Evolutionary conservation across 2,329 filamentous ascomycete species (phyloP).

Genomic region (Fusarium tupiense): DNA sequence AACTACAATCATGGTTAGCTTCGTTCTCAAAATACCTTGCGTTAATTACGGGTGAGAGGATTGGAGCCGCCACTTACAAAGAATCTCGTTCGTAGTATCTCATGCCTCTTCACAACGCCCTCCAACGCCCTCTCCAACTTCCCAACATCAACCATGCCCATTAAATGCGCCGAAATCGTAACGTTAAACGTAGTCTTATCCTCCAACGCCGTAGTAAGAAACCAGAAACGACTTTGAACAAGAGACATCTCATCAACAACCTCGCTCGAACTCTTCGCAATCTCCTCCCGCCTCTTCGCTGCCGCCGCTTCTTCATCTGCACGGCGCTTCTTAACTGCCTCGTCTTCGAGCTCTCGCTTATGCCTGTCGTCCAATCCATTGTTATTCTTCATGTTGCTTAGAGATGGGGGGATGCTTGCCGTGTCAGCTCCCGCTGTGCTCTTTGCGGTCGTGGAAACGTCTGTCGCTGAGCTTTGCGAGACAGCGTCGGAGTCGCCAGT

Average conservation of each 20-base stretch:
- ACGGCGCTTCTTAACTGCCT: background rate
- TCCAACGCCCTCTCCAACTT: background rate
- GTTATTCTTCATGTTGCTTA: background rate
- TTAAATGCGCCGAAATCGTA: constrained; percentile 1
- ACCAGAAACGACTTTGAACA: constrained; percentile 2
- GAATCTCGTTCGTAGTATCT: constrained; percentile 1
- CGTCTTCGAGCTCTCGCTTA: background rate
- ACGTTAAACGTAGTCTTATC: constrained; percentile 3
- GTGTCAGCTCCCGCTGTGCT: background rate
- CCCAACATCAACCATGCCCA: background rate
- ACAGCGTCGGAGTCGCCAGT: background rate
- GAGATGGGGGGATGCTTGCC: constrained; percentile 4
- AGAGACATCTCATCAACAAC: constrained; percentile 3
- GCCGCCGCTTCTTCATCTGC: background rate
- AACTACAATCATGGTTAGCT: background rate
- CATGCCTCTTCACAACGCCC: background rate
- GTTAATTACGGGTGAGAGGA: fast-evolving
- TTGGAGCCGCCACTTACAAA: background rate
- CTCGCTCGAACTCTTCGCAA: background rate
- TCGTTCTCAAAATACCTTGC: fast-evolving
- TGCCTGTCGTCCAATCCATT: background rate
- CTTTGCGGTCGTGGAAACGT: background rate
- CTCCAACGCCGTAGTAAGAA: constrained; percentile 3
- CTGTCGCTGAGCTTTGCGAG: constrained; percentile 3
- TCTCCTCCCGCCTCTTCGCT: background rate